A percentile compares a stretch with the other conserved stretches of the same genome.
phyloP scores from a whole-genome alignment of 192 early-diverging fungal species.

The Cetraspora pellucida region DNA sequence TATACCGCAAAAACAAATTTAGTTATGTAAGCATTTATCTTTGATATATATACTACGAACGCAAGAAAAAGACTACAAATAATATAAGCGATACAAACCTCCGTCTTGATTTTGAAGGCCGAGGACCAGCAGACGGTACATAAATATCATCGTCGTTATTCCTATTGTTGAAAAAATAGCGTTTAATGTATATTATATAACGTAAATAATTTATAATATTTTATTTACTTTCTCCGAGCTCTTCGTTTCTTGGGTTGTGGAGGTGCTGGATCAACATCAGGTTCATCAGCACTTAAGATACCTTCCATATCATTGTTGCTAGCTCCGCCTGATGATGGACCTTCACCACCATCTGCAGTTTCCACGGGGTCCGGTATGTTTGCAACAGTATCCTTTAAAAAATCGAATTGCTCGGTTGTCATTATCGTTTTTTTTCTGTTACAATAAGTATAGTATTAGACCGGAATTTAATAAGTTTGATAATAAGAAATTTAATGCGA shows the following conservation, averaged over 20 bases:
- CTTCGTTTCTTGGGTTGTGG: conserved; percentile 30
- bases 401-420: conserved; percentile 89
- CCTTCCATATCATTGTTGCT: conserved; percentile 8
- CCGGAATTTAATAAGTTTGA: background rate
- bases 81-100: background rate
- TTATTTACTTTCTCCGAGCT: conserved; percentile 28
- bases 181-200: background rate
- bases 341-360: conserved; percentile 17
- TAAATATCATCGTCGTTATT: conserved; percentile 5
- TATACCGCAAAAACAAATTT: background rate
- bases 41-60: background rate
- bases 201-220: background rate
- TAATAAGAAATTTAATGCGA: background rate
- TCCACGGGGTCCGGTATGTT: conserved; percentile 73
- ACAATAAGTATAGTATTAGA: background rate
- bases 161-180: background rate
- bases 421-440: conserved; percentile 79
- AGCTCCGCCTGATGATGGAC: background rate
- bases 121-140: background rate
- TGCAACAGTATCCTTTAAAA: conserved; percentile 86
- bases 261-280: background rate
- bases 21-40: background rate
- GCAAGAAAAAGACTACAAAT: background rate
- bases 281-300: background rate
- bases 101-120: background rate